Conservation (phyloP, 371 early-diverging fungal species). For the Rhizopus stolonifer region DNA sequence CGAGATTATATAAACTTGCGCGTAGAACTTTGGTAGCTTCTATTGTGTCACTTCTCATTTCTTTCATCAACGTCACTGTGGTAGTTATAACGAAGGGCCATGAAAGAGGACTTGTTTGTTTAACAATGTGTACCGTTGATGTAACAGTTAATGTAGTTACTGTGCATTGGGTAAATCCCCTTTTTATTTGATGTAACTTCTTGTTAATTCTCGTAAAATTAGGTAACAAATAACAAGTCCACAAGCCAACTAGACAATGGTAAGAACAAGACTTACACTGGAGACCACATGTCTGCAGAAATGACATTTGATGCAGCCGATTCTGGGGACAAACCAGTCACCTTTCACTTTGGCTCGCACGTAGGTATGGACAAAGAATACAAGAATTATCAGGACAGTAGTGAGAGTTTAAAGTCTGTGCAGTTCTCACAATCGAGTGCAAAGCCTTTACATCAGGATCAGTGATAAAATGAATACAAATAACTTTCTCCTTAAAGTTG, state of each 20-base stretch:
- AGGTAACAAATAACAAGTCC: slow-evolving; percentile 23
- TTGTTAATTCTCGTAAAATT: background rate
- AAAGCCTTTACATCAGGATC: slow-evolving; percentile 19
- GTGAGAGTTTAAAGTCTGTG: slow-evolving; percentile 22
- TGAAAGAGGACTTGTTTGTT: slow-evolving; percentile 51
- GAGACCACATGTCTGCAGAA: slow-evolving; percentile 22
- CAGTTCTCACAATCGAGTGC: slow-evolving; percentile 27
- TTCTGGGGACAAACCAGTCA: slow-evolving; percentile 1
- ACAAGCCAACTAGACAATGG: slow-evolving; percentile 4
- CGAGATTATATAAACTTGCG: slow-evolving; percentile 47
- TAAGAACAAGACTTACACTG: slow-evolving; percentile 15
- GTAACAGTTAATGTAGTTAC: slow-evolving; percentile 61
- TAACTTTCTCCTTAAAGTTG: no score
- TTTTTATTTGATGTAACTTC: background rate
- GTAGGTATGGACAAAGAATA: slow-evolving; percentile 19
- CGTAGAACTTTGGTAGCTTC: slow-evolving; percentile 54
- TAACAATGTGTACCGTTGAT: slow-evolving; percentile 55
- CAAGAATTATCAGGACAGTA: slow-evolving; percentile 11
- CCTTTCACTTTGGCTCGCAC: slow-evolving; percentile 15
- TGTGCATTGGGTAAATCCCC: slow-evolving; percentile 55
- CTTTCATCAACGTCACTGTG: slow-evolving; percentile 44
- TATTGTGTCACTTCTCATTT: slow-evolving; percentile 44
- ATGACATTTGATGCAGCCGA: slow-evolving; percentile 19
- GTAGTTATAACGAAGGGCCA: slow-evolving; percentile 49
- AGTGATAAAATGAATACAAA: slow-evolving; percentile 12